These are phyloP conservation scores for Silene latifolia DNA, from an alignment of 148 eudicot species.

Conservation along the genomic window DNA sequence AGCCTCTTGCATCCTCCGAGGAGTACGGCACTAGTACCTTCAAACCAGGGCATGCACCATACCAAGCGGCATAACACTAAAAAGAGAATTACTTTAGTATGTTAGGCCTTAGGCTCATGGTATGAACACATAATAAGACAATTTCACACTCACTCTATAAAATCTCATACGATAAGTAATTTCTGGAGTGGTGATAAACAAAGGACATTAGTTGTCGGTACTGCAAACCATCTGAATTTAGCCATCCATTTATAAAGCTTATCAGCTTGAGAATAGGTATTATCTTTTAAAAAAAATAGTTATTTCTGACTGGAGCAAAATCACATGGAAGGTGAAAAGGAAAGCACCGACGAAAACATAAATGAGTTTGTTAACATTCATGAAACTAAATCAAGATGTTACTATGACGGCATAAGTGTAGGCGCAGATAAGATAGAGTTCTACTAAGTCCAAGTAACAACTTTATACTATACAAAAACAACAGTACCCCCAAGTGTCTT, in stretches of 20 bases:
- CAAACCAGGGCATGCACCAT: constrained; percentile 75
- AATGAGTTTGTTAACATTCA: neutral
- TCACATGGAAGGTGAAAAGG: too few species aligned
- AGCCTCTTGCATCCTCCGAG: constrained; percentile 90
- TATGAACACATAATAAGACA: neutral
- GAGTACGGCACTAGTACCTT: constrained; percentile 86
- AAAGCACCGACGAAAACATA: neutral
- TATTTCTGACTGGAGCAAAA: too few species aligned
- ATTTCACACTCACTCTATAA: neutral
- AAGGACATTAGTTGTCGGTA: neutral
- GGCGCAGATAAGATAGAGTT: neutral
- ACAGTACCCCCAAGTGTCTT: too few species aligned
- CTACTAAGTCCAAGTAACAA: neutral
- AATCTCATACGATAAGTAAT: neutral
- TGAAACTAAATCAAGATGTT: neutral
- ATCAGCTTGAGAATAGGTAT: neutral
- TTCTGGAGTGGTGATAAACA: neutral
- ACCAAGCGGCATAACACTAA: constrained; percentile 97
- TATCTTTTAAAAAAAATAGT: too few species aligned
- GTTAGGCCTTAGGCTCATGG: constrained; percentile 5
- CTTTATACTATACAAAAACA: too few species aligned
- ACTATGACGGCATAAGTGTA: too few species aligned
- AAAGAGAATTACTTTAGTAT: constrained; percentile 11
- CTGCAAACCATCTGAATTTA: neutral
- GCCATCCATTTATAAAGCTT: neutral